Conservation (phyloP, 1,284 basidiomycete species). For the Peniophora sp. region DNA sequence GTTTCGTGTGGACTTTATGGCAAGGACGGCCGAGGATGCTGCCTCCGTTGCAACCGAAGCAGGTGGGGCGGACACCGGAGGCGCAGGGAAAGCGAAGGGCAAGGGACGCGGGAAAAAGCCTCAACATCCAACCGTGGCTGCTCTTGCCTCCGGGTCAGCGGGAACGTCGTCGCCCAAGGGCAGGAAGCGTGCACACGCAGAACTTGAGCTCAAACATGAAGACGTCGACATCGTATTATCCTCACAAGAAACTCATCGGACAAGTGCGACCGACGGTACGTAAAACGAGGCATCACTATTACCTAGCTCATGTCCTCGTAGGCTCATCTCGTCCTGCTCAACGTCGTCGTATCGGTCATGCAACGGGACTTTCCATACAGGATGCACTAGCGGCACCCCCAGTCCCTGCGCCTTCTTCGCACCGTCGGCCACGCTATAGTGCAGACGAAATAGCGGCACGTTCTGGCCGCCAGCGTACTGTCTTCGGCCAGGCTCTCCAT, state of each 20-base stretch:
- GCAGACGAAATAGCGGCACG: background rate
- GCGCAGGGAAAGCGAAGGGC: constrained; percentile 16
- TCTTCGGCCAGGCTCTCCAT: constrained; percentile 53
- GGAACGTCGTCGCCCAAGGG: constrained; percentile 12
- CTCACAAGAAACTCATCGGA: background rate
- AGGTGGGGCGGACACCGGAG: constrained; percentile 37
- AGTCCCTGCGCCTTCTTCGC: background rate
- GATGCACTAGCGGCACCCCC: background rate
- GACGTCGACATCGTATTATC: too few species aligned
- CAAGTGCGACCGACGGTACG: background rate
- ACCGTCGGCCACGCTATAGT: background rate
- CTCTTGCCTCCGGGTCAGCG: background rate
- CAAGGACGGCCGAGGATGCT: constrained; percentile 43
- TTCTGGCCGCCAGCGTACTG: constrained; percentile 22
- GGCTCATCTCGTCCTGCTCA: background rate
- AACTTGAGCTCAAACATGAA: constrained; percentile 11
- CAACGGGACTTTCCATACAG: background rate
- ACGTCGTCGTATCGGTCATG: background rate
- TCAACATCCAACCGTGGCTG: background rate
- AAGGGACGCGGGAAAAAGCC: constrained; percentile 16
- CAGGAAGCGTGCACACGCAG: constrained; percentile 12
- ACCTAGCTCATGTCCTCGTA: background rate
- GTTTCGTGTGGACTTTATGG: constrained; percentile 55
- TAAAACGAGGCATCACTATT: background rate
- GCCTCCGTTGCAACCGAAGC: constrained; percentile 26